Evolutionary conservation across 805 yeast genomes (phyloP), one percentile per base, ranked within the genome.

Genomic region (Helenozyma baotianmanensis): DNA sequence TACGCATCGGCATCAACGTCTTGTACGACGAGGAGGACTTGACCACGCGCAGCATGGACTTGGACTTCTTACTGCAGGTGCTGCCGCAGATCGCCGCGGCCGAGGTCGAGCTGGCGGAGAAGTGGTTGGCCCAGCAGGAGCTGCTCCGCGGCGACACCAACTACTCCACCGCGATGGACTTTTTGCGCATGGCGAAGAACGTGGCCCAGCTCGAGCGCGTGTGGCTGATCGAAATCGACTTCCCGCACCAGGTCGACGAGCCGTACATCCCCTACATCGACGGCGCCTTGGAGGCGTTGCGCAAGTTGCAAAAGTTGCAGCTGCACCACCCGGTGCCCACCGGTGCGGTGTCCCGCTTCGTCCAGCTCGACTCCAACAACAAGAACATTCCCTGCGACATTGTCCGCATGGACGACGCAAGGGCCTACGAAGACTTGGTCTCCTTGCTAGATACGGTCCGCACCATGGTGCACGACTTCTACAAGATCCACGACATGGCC

Each of bases 1-100:
- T 72, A 3, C 54, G 56, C 7, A 58, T 79, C 23, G 77, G 80
- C 2, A 60, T 60, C 32, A 80, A 79, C n/a, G 80, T 77, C 7
- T 60, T 82, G 9, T 76, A 73, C 42, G 87, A 82, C 48, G 92
- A 81, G 48, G 92, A 83, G 50, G 94, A 84, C 56, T 58, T 83
- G 21, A 78, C 78, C 35, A 73, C 82, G 1, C 74, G 80, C 44
- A 66, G 68, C 10, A 76, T 80, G 78, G 78, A 76, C 23, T 46
- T 65, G 68, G 47, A 43, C 39, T 60, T 58, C 33, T 51, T 64
- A 29, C 29, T 32, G 10, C 50, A 45, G 29, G 47, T 60, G 6
- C 36, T 53, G 9, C 32, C 50, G 4, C 48, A 45, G 13, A 40
- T 45, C 6, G 52, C 60, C 0, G 21, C 49, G 4, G 42, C 46